Evolutionary conservation across 1,284 basidiomycete species (phyloP).

Genomic region (Irpex sp.): DNA sequence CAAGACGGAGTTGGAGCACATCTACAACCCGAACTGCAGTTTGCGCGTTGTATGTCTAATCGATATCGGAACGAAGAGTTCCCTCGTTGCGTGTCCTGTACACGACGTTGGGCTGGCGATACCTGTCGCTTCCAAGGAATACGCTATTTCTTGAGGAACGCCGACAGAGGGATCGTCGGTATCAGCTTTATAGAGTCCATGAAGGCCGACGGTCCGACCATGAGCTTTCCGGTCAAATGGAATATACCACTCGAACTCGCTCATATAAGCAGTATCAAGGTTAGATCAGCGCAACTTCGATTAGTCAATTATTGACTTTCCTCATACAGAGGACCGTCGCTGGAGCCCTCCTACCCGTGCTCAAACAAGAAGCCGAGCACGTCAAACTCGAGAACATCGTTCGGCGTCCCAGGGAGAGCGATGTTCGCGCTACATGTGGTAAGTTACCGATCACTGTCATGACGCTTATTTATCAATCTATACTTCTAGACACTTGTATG

Average conservation of each 20-base stretch:
- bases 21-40: conserved; percentile 60
- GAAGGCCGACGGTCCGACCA: conserved; percentile 49
- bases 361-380: conserved; percentile 70
- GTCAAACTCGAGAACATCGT: conserved; percentile 60
- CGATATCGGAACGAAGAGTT: conserved; percentile 66
- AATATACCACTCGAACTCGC: conserved; percentile 48
- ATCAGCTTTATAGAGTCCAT: conserved; percentile 66
- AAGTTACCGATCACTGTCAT: conserved; percentile 26
- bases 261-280: conserved; percentile 60
- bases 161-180: conserved; percentile 52
- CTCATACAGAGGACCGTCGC: conserved; percentile 61
- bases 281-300: conserved; percentile 22
- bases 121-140: conserved; percentile 79
- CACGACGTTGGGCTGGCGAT: conserved; percentile 78
- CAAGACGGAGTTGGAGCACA: not conserved
- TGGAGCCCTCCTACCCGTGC: conserved; percentile 60
- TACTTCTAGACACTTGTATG: conserved; percentile 77
- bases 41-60: conserved; percentile 76
- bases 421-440: conserved; percentile 84
- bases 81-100: conserved; percentile 76
- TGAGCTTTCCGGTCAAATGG: conserved; percentile 68
- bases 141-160: conserved; percentile 66
- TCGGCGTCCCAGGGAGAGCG: conserved; percentile 69
- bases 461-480: conserved; percentile 5
- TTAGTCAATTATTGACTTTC: not conserved